These are phyloP conservation scores for Dactylonectria estremocensis DNA, from an alignment of 2,329 filamentous ascomycete genomes.

Conservation along the genomic window DNA sequence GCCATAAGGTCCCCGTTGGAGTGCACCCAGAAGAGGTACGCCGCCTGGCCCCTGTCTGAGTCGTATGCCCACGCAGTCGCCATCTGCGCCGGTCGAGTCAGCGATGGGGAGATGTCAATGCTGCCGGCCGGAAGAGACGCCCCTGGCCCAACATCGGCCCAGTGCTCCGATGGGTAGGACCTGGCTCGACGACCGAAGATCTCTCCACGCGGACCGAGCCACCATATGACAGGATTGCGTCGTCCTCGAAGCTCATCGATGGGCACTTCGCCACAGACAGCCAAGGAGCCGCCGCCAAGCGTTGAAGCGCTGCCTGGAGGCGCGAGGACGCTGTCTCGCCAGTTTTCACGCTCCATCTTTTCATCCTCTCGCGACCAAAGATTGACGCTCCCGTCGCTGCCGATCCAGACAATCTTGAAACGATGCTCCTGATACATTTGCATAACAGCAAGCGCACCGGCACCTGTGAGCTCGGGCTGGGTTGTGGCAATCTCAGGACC, in stretches of 20 bases:
- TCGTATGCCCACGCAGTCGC: background rate
- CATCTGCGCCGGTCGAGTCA: background rate
- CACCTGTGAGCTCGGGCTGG: too few species aligned
- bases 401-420: slow-evolving; percentile 1
- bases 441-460: background rate
- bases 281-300: background rate
- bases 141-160: background rate
- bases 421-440: background rate
- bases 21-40: slow-evolving; percentile 5
- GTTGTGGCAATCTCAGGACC: too few species aligned
- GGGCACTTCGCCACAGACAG: background rate
- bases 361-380: background rate
- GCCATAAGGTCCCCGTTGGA: background rate
- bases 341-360: background rate
- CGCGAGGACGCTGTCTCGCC: background rate
- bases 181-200: background rate
- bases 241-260: background rate
- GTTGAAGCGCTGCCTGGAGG: background rate
- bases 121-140: background rate
- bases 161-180: background rate
- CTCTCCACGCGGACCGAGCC: slow-evolving; percentile 1
- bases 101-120: background rate
- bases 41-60: background rate
- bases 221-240: background rate
- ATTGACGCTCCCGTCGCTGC: background rate